Conservation (phyloP, 768 basidiomycete genomes). For the Serendipita sp. region DNA sequence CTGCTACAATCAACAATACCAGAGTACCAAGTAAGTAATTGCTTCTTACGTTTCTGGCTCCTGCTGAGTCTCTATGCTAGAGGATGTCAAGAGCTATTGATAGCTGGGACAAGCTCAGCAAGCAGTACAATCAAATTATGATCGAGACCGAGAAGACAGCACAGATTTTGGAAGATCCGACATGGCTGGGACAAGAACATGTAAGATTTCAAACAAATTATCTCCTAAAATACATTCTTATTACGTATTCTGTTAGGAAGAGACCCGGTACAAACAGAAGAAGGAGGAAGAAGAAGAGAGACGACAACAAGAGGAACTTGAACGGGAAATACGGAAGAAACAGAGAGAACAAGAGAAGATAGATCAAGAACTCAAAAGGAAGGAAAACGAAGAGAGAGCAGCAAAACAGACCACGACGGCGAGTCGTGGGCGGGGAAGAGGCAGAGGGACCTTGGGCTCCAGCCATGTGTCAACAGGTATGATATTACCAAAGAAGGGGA, state of each 20-base stretch:
- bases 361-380: not conserved
- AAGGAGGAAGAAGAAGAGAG: not conserved
- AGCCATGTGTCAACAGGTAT: too few species aligned
- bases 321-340: not conserved
- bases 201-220: not conserved
- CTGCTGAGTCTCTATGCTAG: not conserved
- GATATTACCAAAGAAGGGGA: too few species aligned
- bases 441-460: not conserved
- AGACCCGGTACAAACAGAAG: not conserved
- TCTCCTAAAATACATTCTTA: not conserved
- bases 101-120: not conserved
- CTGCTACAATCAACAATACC: not conserved
- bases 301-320: not conserved
- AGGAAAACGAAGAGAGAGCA: not conserved
- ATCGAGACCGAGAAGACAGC: conserved; percentile 1
- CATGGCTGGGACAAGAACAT: not conserved
- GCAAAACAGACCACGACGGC: not conserved
- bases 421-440: not conserved
- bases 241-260: not conserved
- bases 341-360: not conserved
- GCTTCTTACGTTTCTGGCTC: not conserved
- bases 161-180: not conserved
- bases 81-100: not conserved
- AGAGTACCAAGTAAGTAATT: not conserved
- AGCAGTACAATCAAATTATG: not conserved